A percentile compares a stretch with the other conserved stretches of the same genome.
Evolutionary conservation across 2,329 filamentous ascomycete species (phyloP).

Genomic region (Aspergillus uvarum): DNA sequence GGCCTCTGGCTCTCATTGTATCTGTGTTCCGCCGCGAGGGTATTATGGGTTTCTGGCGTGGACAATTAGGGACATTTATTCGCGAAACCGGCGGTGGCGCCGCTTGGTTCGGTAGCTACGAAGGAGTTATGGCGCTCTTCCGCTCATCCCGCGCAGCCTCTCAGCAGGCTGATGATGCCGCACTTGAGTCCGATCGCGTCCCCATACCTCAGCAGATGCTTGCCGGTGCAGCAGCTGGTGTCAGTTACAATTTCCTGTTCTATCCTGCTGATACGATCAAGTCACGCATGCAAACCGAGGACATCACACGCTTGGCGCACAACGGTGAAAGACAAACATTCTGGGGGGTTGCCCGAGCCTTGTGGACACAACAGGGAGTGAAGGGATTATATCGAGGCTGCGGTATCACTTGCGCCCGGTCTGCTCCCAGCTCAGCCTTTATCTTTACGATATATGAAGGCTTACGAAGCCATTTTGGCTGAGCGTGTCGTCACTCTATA

Average conservation of each 20-base stretch:
- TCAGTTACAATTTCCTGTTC: slow-evolving; percentile 95
- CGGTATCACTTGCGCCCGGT: slow-evolving; percentile 83
- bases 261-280: slow-evolving; percentile 98
- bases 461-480: slow-evolving; percentile 66
- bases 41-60: slow-evolving; percentile 86
- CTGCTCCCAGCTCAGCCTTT: slow-evolving; percentile 93
- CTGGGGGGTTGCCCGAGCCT: slow-evolving; percentile 63
- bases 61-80: slow-evolving; percentile 88
- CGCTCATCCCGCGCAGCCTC: slow-evolving; percentile 51
- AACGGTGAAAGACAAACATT: slow-evolving; percentile 64
- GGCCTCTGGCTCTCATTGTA: slow-evolving; percentile 69
- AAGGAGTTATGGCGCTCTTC: slow-evolving; percentile 72
- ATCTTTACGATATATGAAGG: slow-evolving; percentile 96
- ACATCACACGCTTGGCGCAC: slow-evolving; percentile 49
- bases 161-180: not conserved
- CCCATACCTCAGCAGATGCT: slow-evolving; percentile 84
- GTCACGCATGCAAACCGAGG: slow-evolving; percentile 90
- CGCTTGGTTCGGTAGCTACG: slow-evolving; percentile 92
- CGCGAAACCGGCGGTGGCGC: slow-evolving; percentile 90
- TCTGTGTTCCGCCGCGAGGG: slow-evolving; percentile 83
- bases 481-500: slow-evolving; percentile 10
- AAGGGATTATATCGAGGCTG: slow-evolving; percentile 89
- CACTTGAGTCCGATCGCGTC: slow-evolving; percentile 45
- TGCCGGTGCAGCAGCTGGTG: slow-evolving; percentile 82
- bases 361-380: slow-evolving; percentile 83